Percentiles rank a stretch among this genome's conserved stretches.
Evolutionary conservation across 257 asterid species (phyloP).

Genomic region (Solanum sejunctum): DNA sequence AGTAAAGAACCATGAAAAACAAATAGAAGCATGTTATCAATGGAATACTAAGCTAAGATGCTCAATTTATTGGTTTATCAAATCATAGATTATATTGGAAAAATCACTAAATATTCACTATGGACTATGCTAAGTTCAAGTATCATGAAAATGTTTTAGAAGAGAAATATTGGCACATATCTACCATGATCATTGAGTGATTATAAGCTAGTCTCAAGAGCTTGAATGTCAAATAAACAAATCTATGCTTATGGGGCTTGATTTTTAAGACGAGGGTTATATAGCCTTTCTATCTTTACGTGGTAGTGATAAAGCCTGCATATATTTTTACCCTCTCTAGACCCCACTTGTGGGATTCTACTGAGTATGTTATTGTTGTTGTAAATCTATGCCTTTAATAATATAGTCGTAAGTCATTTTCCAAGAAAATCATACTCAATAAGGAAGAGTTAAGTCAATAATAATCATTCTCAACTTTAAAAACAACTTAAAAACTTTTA

Average conservation of each 20-base stretch:
- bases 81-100: neutral
- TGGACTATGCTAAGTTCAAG: neutral
- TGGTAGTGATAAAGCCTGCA: too few species aligned
- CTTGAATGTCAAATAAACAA: neutral
- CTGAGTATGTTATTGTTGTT: too few species aligned
- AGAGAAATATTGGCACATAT: neutral
- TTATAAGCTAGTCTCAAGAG: neutral
- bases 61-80: neutral
- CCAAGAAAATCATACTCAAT: neutral
- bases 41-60: neutral
- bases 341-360: too few species aligned
- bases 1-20: neutral
- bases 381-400: too few species aligned
- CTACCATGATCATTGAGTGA: neutral
- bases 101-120: neutral
- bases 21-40: neutral
- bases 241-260: too few species aligned
- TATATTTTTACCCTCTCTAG: too few species aligned
- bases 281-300: too few species aligned
- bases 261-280: too few species aligned
- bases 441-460: neutral
- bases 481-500: neutral
- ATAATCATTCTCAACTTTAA: neutral
- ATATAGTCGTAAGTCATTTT: neutral
- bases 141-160: neutral